Evolutionary conservation across 495 filamentous ascomycete species (phyloP).

Genomic region (Daldinia childiae): DNA sequence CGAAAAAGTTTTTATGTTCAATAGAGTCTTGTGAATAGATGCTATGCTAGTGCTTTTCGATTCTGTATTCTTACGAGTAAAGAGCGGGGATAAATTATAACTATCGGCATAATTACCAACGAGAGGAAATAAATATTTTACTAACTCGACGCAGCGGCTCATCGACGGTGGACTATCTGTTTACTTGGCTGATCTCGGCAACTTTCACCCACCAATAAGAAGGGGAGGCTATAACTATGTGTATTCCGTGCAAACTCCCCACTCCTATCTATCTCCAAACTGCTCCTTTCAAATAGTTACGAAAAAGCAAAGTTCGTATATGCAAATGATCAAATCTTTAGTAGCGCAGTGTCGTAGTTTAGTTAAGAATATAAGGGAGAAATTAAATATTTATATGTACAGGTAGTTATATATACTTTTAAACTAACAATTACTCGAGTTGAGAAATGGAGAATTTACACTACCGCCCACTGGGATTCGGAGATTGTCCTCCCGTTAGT

Average conservation of each 20-base stretch:
- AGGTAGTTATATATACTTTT: not conserved
- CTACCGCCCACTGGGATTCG: constrained; percentile 11
- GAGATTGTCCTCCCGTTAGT: constrained; percentile 29
- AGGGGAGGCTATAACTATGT: not conserved
- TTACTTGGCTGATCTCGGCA: not conserved
- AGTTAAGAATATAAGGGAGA: not conserved
- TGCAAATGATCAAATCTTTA: not conserved
- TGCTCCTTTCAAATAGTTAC: not conserved
- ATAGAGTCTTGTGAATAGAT: not conserved
- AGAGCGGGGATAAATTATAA: not conserved
- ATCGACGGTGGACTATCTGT: not conserved
- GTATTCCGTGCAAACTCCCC: not conserved
- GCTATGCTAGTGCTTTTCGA: not conserved
- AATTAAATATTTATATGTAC: not conserved
- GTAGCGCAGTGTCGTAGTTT: not conserved
- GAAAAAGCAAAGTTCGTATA: not conserved
- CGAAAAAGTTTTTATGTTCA: not conserved
- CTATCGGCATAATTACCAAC: not conserved
- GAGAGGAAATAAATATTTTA: not conserved
- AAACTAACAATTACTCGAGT: not conserved
- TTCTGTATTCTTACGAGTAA: not conserved
- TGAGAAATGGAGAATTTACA: not conserved
- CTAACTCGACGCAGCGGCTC: not conserved
- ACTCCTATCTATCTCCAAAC: not conserved
- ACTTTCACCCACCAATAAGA: not conserved